Evolutionary conservation across 306 rosid species (phyloP).

Genomic region (Mucuna pruriens): DNA sequence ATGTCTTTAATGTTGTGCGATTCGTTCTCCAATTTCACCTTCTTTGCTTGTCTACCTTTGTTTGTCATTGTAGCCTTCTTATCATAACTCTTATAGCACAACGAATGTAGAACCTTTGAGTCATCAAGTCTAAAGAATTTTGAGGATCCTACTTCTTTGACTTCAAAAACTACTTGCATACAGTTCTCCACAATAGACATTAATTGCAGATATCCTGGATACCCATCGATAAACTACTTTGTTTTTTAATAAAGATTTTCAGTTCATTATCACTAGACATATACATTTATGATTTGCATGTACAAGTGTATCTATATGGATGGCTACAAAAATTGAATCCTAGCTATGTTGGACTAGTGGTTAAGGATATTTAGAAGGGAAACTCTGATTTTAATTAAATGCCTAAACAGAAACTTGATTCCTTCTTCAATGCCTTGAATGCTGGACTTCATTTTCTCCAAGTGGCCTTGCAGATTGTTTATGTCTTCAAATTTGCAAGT

Average conservation of each 20-base stretch:
- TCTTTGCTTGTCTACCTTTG: slow-evolving; percentile 71
- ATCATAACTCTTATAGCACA: slow-evolving; percentile 59
- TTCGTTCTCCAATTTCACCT: slow-evolving; percentile 71
- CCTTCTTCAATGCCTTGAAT: no score
- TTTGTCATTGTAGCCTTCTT: slow-evolving; percentile 52
- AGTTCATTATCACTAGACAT: not conserved
- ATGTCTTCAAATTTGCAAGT: no score
- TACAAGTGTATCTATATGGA: slow-evolving; percentile 25
- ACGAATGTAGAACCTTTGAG: slow-evolving; percentile 82
- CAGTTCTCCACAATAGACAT: slow-evolving; percentile 65
- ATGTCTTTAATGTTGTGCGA: slow-evolving; percentile 82
- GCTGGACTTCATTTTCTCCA: no score
- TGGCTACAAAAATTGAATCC: slow-evolving; percentile 24
- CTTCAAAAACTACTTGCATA: slow-evolving; percentile 86
- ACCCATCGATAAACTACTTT: slow-evolving; percentile 72
- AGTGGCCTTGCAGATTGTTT: no score
- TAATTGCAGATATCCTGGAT: slow-evolving; percentile 84
- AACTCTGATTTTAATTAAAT: slow-evolving; percentile 40
- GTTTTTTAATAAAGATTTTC: not conserved
- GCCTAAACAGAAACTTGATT: slow-evolving; percentile 33
- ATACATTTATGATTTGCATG: slow-evolving; percentile 22
- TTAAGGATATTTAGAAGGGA: slow-evolving; percentile 41
- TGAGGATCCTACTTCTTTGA: slow-evolving; percentile 80
- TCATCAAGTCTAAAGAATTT: slow-evolving; percentile 93
- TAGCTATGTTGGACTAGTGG: slow-evolving; percentile 1